Evolutionary conservation across 495 filamentous ascomycete genomes (phyloP).

Genomic region (Aspergillus bertholletiae): DNA sequence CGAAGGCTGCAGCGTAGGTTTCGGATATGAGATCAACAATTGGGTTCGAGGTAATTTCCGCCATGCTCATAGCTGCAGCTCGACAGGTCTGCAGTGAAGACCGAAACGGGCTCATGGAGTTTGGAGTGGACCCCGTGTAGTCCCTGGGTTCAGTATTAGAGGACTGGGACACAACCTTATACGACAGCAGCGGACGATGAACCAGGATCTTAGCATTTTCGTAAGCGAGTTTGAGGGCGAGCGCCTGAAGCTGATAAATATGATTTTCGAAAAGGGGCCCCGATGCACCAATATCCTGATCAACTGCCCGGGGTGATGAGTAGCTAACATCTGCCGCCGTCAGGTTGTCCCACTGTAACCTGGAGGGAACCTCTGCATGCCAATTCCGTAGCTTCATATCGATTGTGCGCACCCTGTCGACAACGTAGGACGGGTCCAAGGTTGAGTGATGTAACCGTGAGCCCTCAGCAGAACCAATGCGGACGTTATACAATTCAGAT

Average conservation of each 20-base stretch:
- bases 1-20: slow-evolving; percentile 29
- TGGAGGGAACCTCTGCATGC: slow-evolving; percentile 16
- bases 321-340: not conserved
- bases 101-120: slow-evolving; percentile 4
- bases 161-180: slow-evolving; percentile 3
- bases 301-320: slow-evolving; percentile 19
- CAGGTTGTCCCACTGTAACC: slow-evolving; percentile 5
- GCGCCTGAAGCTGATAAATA: slow-evolving; percentile 27
- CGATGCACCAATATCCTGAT: slow-evolving; percentile 25
- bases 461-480: not conserved
- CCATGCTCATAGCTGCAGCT: slow-evolving; percentile 25
- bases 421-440: slow-evolving; percentile 1
- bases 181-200: slow-evolving; percentile 23
- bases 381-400: slow-evolving; percentile 13
- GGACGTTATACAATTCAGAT: slow-evolving; percentile 23
- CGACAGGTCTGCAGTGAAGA: slow-evolving; percentile 18
- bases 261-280: slow-evolving; percentile 24
- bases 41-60: slow-evolving; percentile 6
- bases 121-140: not conserved
- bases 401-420: slow-evolving; percentile 10
- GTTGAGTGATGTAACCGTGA: not conserved
- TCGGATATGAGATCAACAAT: slow-evolving; percentile 20
- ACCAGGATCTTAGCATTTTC: slow-evolving; percentile 25
- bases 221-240: slow-evolving; percentile 23
- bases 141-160: not conserved